phyloP scores from a whole-genome alignment of 2,329 filamentous ascomycete species.

The Sporothrix sp. region DNA sequence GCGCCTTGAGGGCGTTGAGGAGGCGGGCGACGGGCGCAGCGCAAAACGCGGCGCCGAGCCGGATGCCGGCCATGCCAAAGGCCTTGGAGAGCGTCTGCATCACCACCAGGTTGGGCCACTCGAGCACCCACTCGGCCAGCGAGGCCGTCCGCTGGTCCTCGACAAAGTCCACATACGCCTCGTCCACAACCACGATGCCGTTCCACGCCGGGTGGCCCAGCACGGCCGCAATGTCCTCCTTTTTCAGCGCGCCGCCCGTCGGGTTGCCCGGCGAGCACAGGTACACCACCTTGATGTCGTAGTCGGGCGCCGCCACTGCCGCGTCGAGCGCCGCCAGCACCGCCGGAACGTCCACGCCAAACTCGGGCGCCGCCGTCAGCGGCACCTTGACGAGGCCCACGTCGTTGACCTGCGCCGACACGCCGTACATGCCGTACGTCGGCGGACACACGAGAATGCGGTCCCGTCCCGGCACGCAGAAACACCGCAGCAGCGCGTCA shows the following conservation, averaged over 20 bases:
- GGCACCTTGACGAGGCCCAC: slow-evolving; percentile 79
- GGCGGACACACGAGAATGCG: slow-evolving; percentile 91
- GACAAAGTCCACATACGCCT: slow-evolving; percentile 93
- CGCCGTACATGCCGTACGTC: slow-evolving; percentile 97
- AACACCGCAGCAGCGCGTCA: slow-evolving; percentile 84
- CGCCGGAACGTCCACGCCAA: slow-evolving; percentile 61
- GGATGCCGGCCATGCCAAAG: slow-evolving; percentile 89
- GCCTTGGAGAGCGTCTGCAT: slow-evolving; percentile 99
- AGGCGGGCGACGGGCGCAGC: slow-evolving; percentile 63
- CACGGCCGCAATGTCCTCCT: slow-evolving; percentile 61
- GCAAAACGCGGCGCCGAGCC: slow-evolving; percentile 78
- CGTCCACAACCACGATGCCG: slow-evolving; percentile 83
- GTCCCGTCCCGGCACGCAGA: slow-evolving; percentile 79
- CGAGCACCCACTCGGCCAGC: slow-evolving; percentile 80
- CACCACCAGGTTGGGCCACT: slow-evolving; percentile 92
- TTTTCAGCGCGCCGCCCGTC: slow-evolving; percentile 68
- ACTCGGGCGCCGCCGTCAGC: slow-evolving; percentile 59
- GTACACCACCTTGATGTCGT: slow-evolving; percentile 77
- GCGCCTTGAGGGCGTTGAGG: slow-evolving; percentile 87
- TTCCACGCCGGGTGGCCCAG: slow-evolving; percentile 90
- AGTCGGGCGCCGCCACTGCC: slow-evolving; percentile 22
- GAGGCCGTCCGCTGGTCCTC: slow-evolving; percentile 53
- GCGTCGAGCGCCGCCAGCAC: slow-evolving; percentile 52
- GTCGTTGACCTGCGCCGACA: slow-evolving; percentile 92
- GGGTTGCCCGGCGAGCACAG: slow-evolving; percentile 94